These are phyloP conservation scores for Cryptosporidium viatorum DNA, from an alignment of 169 alveolate genomes.

Conservation along the genomic window DNA sequence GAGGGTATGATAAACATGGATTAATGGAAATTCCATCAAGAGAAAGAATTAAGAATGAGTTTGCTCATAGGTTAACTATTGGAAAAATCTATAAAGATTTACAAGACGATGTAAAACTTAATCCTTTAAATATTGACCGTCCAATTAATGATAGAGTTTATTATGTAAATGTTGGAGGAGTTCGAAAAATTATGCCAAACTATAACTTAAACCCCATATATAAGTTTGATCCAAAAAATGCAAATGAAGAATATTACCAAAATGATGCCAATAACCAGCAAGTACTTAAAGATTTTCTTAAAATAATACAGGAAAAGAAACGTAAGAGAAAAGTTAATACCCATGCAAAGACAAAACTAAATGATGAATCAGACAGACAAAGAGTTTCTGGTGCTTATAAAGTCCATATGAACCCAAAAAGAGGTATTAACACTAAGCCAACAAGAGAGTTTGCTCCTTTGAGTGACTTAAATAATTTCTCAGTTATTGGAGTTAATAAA, in stretches of 20 bases:
- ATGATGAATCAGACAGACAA: slow-evolving; percentile 2
- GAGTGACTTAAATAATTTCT: background rate
- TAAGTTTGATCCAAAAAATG: background rate
- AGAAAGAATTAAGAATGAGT: slow-evolving; percentile 21
- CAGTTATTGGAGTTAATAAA: background rate
- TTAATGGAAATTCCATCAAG: slow-evolving; percentile 15
- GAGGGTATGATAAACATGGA: slow-evolving; percentile 43
- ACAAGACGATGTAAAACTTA: background rate
- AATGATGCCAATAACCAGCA: background rate
- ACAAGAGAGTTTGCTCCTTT: slow-evolving; percentile 30
- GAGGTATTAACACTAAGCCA: background rate
- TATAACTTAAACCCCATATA: slow-evolving; percentile 21
- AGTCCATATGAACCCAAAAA: slow-evolving; percentile 1
- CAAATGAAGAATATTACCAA: background rate
- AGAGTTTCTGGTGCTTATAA: slow-evolving; percentile 31
- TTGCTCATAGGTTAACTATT: background rate
- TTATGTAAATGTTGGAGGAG: slow-evolving; percentile 29
- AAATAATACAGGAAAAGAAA: slow-evolving; percentile 30
- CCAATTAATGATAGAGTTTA: slow-evolving; percentile 3
- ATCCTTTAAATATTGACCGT: background rate
- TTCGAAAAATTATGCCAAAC: background rate
- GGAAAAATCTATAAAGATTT: background rate
- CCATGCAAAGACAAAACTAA: background rate
- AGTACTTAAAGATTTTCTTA: slow-evolving; percentile 39
- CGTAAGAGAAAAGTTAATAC: background rate